These are phyloP conservation scores for Fusarium euwallaceae DNA, from an alignment of 2,329 filamentous ascomycete genomes.

Conservation along the genomic window DNA sequence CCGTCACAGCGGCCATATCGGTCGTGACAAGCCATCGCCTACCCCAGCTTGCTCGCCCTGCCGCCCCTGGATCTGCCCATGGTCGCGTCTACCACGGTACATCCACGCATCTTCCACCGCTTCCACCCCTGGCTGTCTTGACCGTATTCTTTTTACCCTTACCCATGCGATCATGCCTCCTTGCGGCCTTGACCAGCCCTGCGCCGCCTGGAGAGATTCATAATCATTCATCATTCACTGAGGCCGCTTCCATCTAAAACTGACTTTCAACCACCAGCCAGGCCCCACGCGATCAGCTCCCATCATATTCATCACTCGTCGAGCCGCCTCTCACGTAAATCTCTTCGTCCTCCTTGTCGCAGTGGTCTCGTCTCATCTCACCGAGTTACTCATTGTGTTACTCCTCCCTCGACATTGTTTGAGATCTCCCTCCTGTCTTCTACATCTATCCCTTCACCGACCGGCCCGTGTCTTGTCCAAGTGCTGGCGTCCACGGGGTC, in stretches of 20 bases:
- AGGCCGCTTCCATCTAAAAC: slow-evolving; percentile 40
- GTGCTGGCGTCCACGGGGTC: slow-evolving; percentile 37
- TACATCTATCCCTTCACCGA: slow-evolving; percentile 20
- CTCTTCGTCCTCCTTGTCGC: neutral
- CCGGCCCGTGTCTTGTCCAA: slow-evolving; percentile 34
- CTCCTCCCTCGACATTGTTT: slow-evolving; percentile 11
- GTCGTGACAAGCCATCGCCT: slow-evolving; percentile 35
- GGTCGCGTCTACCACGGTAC: slow-evolving; percentile 30
- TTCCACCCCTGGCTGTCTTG: slow-evolving; percentile 26
- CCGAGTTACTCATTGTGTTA: slow-evolving; percentile 1
- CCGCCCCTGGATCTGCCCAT: slow-evolving; percentile 45
- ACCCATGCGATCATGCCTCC: slow-evolving; percentile 36
- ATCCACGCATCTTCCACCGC: slow-evolving; percentile 38
- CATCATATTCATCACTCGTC: slow-evolving; percentile 9
- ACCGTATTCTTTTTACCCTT: slow-evolving; percentile 41
- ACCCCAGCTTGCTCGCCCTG: slow-evolving; percentile 30
- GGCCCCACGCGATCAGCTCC: slow-evolving; percentile 29
- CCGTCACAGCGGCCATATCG: slow-evolving; percentile 17
- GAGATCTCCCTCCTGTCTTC: slow-evolving; percentile 11
- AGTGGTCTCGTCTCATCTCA: slow-evolving; percentile 5
- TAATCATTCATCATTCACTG: slow-evolving; percentile 22
- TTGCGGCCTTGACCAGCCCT: slow-evolving; percentile 26
- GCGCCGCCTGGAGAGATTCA: slow-evolving; percentile 19
- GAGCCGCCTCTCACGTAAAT: slow-evolving; percentile 10
- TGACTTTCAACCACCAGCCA: slow-evolving; percentile 35